A percentile compares a stretch with the other conserved stretches of the same genome.
phyloP scores from a whole-genome alignment of 2,329 filamentous ascomycete genomes.

The Aspergillus hortae region DNA sequence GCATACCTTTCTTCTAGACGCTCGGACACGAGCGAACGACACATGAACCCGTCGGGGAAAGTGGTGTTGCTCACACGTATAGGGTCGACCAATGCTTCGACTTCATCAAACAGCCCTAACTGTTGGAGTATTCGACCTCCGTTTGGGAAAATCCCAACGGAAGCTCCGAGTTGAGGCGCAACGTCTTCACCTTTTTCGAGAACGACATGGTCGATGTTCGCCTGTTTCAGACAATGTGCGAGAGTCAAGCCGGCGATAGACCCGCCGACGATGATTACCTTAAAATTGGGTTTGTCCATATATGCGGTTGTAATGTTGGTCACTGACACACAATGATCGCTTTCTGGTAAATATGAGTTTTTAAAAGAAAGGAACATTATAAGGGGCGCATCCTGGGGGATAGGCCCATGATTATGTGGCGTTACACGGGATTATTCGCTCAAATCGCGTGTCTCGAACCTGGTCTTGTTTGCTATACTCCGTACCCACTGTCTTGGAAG shows the following conservation, averaged over 20 bases:
- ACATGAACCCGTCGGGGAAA: slow-evolving; percentile 12
- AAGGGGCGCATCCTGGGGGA: neutral
- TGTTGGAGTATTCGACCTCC: slow-evolving; percentile 17
- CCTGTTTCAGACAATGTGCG: slow-evolving; percentile 44
- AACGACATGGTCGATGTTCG: slow-evolving; percentile 47
- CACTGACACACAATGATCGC: neutral
- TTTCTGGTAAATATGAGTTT: neutral
- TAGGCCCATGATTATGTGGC: too few species aligned
- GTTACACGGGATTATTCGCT: too few species aligned
- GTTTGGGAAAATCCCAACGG: slow-evolving; percentile 18
- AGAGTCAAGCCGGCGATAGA: slow-evolving; percentile 48
- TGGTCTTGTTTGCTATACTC: too few species aligned
- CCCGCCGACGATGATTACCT: slow-evolving; percentile 49
- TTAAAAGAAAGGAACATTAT: neutral
- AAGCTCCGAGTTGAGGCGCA: slow-evolving; percentile 14
- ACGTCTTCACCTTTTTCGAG: slow-evolving; percentile 25
- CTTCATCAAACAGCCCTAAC: slow-evolving; percentile 9
- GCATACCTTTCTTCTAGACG: slow-evolving; percentile 9
- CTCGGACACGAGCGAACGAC: slow-evolving; percentile 6
- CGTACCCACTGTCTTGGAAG: too few species aligned
- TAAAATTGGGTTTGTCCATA: slow-evolving; percentile 4
- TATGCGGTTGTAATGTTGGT: neutral
- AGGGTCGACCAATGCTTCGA: slow-evolving; percentile 15
- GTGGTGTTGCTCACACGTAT: slow-evolving; percentile 6
- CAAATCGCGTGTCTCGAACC: too few species aligned